phyloP scores from a whole-genome alignment of 352 stramenopile genomes.

The Globisporangium cylindrosporum region DNA sequence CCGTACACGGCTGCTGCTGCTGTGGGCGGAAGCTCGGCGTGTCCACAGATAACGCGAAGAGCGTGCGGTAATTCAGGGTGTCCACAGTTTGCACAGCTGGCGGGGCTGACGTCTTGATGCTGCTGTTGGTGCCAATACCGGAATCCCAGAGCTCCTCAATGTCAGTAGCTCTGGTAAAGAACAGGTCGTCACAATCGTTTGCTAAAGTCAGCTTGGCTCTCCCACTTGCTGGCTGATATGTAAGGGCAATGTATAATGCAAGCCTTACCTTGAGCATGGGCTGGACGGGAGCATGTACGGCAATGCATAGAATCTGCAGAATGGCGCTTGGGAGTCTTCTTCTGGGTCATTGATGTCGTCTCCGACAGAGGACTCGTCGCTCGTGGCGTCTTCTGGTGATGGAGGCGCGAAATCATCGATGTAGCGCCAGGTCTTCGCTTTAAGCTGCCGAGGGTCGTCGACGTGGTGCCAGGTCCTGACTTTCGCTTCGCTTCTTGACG shows the following conservation, averaged over 20 bases:
- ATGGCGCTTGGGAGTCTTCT: not conserved
- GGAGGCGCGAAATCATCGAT: not conserved
- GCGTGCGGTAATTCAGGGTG: slow-evolving; percentile 20
- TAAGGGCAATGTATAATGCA: not conserved
- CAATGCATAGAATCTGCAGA: slow-evolving; percentile 10
- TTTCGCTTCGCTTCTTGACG: not conserved
- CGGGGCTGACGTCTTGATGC: not conserved
- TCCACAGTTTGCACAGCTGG: not conserved
- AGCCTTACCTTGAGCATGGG: not conserved
- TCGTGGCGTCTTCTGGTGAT: not conserved
- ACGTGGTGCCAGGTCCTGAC: not conserved
- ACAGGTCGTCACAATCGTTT: not conserved
- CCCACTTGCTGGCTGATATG: not conserved
- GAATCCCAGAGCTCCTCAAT: not conserved
- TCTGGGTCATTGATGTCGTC: slow-evolving; percentile 15
- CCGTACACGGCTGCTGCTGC: not conserved
- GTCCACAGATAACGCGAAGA: slow-evolving; percentile 32
- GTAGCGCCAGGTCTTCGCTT: not conserved
- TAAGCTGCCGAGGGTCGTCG: not conserved
- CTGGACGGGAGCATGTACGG: not conserved
- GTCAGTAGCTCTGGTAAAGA: not conserved
- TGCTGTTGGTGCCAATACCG: not conserved
- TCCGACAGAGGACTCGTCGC: slow-evolving; percentile 9
- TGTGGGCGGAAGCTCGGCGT: slow-evolving; percentile 42
- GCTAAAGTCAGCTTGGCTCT: slow-evolving; percentile 1